Percentiles rank a stretch among this genome's conserved stretches.
Evolutionary conservation across 2,329 filamentous ascomycete genomes (phyloP).

Genomic region (Rhynchosporium graminicola): DNA sequence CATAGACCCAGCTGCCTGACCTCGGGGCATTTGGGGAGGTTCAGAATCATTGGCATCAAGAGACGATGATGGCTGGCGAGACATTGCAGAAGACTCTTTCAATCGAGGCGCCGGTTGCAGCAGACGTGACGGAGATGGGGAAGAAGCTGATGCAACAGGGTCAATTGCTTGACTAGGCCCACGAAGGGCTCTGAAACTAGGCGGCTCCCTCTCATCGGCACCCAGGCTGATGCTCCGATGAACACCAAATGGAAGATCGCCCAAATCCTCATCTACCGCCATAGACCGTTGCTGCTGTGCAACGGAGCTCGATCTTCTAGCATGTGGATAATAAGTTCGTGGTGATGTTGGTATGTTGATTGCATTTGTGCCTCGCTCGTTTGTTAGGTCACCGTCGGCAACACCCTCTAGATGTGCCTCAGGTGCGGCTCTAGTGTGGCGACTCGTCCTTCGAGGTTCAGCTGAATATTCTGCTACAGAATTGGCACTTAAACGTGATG

Average conservation of each 20-base stretch:
- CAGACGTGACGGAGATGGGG: conserved; percentile 38
- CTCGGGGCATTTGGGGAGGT: conserved; percentile 32
- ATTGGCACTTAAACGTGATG: conserved; percentile 89
- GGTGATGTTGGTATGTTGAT: conserved; percentile 76
- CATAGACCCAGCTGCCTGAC: conserved; percentile 32
- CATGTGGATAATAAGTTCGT: conserved; percentile 53
- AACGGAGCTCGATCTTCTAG: conserved; percentile 68
- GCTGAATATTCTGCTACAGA: conserved; percentile 72
- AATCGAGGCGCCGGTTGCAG: conserved; percentile 39
- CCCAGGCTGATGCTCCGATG: conserved; percentile 70
- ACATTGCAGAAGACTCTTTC: conserved; percentile 34
- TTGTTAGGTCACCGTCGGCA: conserved; percentile 40
- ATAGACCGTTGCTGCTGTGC: conserved; percentile 61
- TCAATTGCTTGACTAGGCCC: conserved; percentile 47
- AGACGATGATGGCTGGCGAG: conserved; percentile 36
- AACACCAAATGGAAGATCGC: conserved; percentile 59
- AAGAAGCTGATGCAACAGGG: conserved; percentile 39
- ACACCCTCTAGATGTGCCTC: conserved; percentile 34
- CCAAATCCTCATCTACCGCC: conserved; percentile 59
- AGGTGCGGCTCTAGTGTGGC: conserved; percentile 28
- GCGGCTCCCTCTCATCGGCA: conserved; percentile 62
- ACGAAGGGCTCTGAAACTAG: conserved; percentile 64
- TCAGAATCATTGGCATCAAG: conserved; percentile 35
- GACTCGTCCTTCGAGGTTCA: conserved; percentile 35
- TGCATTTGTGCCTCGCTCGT: conserved; percentile 59